Conservation (phyloP, 495 filamentous ascomycete species). For the Hyaloscypha finlandica region DNA sequence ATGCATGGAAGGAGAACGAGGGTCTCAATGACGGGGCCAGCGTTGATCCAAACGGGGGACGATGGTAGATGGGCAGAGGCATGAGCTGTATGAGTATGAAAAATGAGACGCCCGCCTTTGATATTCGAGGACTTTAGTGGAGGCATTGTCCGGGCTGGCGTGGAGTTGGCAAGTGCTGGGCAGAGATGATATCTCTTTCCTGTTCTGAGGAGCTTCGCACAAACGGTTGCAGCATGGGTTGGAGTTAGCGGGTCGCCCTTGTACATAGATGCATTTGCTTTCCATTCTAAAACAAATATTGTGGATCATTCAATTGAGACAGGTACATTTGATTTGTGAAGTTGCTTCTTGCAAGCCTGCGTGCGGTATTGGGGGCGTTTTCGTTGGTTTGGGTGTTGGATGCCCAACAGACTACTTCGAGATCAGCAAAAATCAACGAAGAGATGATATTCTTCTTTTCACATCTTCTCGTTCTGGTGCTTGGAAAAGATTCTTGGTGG, state of each 20-base stretch:
- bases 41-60: slow-evolving; percentile 15
- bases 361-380: no score
- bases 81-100: neutral
- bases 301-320: no score
- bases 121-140: neutral
- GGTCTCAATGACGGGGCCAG: neutral
- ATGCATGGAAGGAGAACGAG: neutral
- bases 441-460: no score
- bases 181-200: neutral
- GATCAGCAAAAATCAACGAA: no score
- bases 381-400: no score
- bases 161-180: neutral
- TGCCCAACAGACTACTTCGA: no score
- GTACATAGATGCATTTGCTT: neutral
- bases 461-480: no score
- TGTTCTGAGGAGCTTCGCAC: neutral
- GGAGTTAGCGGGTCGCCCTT: neutral
- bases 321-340: no score
- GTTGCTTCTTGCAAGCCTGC: no score
- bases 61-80: slow-evolving; percentile 4
- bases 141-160: neutral
- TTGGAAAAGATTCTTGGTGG: no score
- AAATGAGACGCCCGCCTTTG: neutral
- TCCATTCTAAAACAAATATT: neutral
- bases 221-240: neutral